phyloP scores from a whole-genome alignment of 2,329 filamentous ascomycete genomes.

The Trichophyton equinum region DNA sequence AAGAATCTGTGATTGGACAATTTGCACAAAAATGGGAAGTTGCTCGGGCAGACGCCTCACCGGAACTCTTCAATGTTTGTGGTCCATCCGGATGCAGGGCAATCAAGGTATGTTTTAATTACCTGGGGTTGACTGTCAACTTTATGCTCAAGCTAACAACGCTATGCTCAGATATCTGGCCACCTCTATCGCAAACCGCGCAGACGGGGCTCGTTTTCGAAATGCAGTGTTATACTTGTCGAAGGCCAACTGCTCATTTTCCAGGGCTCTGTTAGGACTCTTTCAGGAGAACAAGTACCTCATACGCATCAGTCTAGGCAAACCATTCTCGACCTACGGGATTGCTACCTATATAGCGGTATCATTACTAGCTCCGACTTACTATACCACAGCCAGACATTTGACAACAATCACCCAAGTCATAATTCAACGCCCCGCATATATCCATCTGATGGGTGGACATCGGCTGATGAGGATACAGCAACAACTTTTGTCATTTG shows the following conservation, averaged over 20 bases:
- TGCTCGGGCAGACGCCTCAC: conserved; percentile 48
- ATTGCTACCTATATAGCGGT: conserved; percentile 55
- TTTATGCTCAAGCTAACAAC: not conserved
- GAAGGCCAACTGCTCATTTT: conserved; percentile 51
- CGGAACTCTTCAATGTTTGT: conserved; percentile 55
- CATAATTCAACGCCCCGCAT: conserved; percentile 47
- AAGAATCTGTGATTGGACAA: conserved; percentile 53
- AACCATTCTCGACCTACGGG: conserved; percentile 45
- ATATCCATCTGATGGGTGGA: conserved; percentile 50
- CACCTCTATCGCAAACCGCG: conserved; percentile 52
- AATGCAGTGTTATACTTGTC: conserved; percentile 48
- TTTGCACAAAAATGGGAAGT: conserved; percentile 59
- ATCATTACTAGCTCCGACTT: conserved; percentile 50
- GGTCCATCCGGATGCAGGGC: conserved; percentile 50
- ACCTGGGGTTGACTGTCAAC: not conserved
- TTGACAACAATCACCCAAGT: conserved; percentile 50
- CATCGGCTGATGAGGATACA: conserved; percentile 50
- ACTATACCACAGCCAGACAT: conserved; percentile 51
- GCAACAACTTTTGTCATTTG: conserved; percentile 57
- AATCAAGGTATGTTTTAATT: conserved; percentile 34
- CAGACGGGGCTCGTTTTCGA: conserved; percentile 48
- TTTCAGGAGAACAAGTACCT: conserved; percentile 43
- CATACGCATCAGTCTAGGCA: conserved; percentile 53
- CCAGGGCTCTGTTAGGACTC: conserved; percentile 44
- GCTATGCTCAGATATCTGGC: conserved; percentile 36